Conservation (phyloP, 805 yeast genomes). For the Monosporozyma yasuniensis region DNA sequence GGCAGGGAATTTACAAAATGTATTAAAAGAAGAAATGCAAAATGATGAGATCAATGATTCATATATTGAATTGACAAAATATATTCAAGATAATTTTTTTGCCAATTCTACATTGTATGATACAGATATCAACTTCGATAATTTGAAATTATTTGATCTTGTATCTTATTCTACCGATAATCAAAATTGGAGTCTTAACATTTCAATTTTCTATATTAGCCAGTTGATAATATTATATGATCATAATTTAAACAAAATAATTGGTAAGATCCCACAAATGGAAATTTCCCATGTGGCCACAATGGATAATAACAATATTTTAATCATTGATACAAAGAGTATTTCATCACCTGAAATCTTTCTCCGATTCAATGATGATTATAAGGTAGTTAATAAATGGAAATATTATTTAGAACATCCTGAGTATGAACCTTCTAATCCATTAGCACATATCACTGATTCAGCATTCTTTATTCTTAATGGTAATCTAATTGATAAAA, state of each 20-base stretch:
- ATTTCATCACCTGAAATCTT: constrained; percentile 37
- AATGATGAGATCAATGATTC: background rate
- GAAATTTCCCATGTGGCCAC: constrained; percentile 30
- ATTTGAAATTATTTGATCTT: constrained; percentile 31
- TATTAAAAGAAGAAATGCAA: background rate
- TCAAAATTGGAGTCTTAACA: constrained; percentile 32
- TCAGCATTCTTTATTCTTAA: constrained; percentile 41
- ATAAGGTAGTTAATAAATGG: constrained; percentile 35
- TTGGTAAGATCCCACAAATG: constrained; percentile 35
- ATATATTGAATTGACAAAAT: background rate
- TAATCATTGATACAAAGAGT: constrained; percentile 34
- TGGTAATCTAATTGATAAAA: constrained; percentile 10
- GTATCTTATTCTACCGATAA: constrained; percentile 38
- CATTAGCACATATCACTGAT: constrained; percentile 39
- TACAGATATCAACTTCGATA: background rate
- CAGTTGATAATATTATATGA: constrained; percentile 15
- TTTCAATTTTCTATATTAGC: constrained; percentile 12
- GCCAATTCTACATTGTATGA: no score
- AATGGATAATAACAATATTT: constrained; percentile 17
- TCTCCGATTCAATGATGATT: constrained; percentile 28
- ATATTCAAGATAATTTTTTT: background rate
- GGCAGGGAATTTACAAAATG: background rate
- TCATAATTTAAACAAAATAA: constrained; percentile 18
- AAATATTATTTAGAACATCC: constrained; percentile 25
- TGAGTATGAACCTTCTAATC: constrained; percentile 2